Base-by-base conservation (phyloP, 352 stramenopile species). In the Phytophthora cryptogea region DNA sequence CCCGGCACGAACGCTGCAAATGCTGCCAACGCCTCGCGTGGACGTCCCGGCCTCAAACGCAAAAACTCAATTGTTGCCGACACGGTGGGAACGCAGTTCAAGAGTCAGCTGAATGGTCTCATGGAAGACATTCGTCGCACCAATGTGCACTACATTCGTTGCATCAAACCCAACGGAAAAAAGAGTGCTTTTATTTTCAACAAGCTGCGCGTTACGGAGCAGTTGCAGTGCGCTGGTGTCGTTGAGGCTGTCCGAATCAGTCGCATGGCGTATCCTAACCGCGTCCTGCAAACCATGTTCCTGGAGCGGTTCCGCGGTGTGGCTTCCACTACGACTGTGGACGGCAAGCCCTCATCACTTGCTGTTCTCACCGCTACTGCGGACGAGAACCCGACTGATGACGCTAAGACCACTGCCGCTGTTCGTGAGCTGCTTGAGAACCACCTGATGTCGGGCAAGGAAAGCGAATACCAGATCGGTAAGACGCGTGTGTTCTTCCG, bases 221-320 rank as follows among this genome's bases (percentile, higher is more conserved):
- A 99, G 84, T 69, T 99, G 9, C 83, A 90, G 59, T 99, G 99
- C 59, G 95, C 95, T 52, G 98, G 98, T 77, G 96, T 99, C 8
- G 92, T 99, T 39, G 97, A 99, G 65, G 98, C 97, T 13, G 97
- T 99, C 32, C 90, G 96, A 49, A 98, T 99, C 45, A 97, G 95
- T 59, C 90, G 97, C 59, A 94, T 96, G 70, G 97, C 97, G n/a
- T 99, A 98, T 68, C 97, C 97, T 40, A 98, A 99, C 70, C 96
- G 98, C 47, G 70, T 99, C 41, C 70, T 88, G 52, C 97, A 99
- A 68, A 82, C 76, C 0, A 76, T 92, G 37, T 95, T 92, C 72
- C 66, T 95, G 3, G 80, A 92, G 60, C 82, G 86, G n/a, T 95
- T 95, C 70, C 86, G 83, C 48, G 79, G 79, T 5, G 62, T 95